phyloP scores from a whole-genome alignment of 345 rosid species.

The Citrus maxima region DNA sequence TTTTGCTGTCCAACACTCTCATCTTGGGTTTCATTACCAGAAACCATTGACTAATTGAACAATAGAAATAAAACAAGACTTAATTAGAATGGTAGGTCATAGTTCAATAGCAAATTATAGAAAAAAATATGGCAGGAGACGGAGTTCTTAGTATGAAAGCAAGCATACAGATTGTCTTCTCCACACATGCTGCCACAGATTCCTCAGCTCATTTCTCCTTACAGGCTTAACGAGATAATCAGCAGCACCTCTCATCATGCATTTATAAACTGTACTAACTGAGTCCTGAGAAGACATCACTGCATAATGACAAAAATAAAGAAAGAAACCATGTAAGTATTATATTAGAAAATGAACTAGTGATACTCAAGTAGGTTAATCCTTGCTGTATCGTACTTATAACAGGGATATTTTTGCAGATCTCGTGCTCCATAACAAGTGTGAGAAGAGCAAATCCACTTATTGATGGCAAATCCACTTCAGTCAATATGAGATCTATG shows the following conservation, averaged over 20 bases:
- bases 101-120: not conserved
- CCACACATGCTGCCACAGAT: constrained; percentile 99
- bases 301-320: constrained; percentile 31
- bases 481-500: constrained; percentile 80
- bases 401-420: constrained; percentile 89
- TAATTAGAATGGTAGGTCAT: constrained; percentile 9
- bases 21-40: constrained; percentile 45
- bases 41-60: constrained; percentile 33
- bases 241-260: constrained; percentile 92
- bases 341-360: not conserved
- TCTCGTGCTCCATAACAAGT: constrained; percentile 83
- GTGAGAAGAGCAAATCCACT: constrained; percentile 87
- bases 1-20: constrained; percentile 72
- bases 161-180: constrained; percentile 82
- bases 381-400: constrained; percentile 56
- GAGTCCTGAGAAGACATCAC: constrained; percentile 97
- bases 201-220: constrained; percentile 87
- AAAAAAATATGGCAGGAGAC: not conserved
- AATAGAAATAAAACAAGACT: constrained; percentile 24
- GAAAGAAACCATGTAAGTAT: not conserved
- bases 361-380: not conserved
- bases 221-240: constrained; percentile 96
- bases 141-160: not conserved
- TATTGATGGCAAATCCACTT: constrained; percentile 84
- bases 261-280: constrained; percentile 76